Percentiles rank a stretch among this genome's conserved stretches.
Conservation (phyloP, 2,329 filamentous ascomycete species). For the Xylariaceae sp. region DNA sequence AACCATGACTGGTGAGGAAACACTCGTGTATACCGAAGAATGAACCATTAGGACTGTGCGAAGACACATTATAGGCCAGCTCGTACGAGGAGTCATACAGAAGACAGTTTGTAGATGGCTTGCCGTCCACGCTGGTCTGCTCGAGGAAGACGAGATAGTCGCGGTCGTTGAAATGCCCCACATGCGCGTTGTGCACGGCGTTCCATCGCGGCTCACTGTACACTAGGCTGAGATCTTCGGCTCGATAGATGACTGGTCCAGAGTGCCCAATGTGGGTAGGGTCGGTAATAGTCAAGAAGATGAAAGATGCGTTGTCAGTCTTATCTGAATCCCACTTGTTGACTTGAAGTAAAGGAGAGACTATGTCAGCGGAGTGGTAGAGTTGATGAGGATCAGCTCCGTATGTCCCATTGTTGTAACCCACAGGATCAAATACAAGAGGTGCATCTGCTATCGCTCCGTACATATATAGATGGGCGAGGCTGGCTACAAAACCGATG, state of each 20-base stretch:
- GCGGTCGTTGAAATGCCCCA: slow-evolving; percentile 8
- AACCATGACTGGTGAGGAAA: slow-evolving; percentile 20
- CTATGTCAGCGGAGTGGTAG: slow-evolving; percentile 31
- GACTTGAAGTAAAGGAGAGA: slow-evolving; percentile 34
- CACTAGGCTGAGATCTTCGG: slow-evolving; percentile 34
- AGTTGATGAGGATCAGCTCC: slow-evolving; percentile 30
- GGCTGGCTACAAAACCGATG: slow-evolving; percentile 36
- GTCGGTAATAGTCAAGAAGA: slow-evolving; percentile 30
- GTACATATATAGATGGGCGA: too few species aligned
- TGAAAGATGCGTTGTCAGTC: slow-evolving; percentile 28
- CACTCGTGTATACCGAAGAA: slow-evolving; percentile 23
- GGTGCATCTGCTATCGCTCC: slow-evolving; percentile 22
- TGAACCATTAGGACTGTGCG: background rate
- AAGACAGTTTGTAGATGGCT: slow-evolving; percentile 13
- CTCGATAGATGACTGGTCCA: slow-evolving; percentile 34
- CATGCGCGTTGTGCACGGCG: slow-evolving; percentile 11
- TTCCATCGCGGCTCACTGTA: slow-evolving; percentile 30
- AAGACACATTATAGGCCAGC: slow-evolving; percentile 18
- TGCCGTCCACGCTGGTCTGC: background rate
- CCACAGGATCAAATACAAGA: slow-evolving; percentile 23
- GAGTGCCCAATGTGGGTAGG: slow-evolving; percentile 19
- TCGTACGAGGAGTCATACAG: slow-evolving; percentile 23
- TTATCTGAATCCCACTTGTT: slow-evolving; percentile 27
- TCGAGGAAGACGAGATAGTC: slow-evolving; percentile 16
- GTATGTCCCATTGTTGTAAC: slow-evolving; percentile 27